A percentile compares a stretch with the other conserved stretches of the same genome.
Conservation (phyloP, 768 basidiomycete species). For the Suillus weaverae region DNA sequence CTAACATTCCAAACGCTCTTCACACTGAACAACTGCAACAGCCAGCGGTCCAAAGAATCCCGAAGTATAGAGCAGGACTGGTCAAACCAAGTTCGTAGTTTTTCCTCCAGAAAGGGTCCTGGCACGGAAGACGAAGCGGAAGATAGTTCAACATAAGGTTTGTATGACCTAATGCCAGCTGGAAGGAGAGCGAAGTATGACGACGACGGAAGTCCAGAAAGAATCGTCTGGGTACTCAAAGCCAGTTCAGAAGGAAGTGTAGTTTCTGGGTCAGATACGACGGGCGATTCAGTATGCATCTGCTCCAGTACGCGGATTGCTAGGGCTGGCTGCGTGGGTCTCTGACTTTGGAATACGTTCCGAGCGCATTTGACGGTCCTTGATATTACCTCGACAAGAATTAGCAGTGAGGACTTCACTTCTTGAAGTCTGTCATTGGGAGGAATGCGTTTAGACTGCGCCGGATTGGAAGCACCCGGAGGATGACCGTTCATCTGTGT, state of each 20-base stretch:
- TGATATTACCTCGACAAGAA: slow-evolving; percentile 54
- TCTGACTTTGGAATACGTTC: slow-evolving; percentile 50
- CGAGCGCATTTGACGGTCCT: slow-evolving; percentile 60
- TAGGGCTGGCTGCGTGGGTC: slow-evolving; percentile 40
- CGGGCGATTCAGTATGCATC: slow-evolving; percentile 55
- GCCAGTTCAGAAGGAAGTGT: slow-evolving; percentile 51
- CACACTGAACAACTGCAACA: slow-evolving; percentile 56
- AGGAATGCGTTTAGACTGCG: slow-evolving; percentile 12
- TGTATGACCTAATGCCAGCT: slow-evolving; percentile 67
- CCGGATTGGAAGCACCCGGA: slow-evolving; percentile 17
- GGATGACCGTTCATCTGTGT: slow-evolving; percentile 37
- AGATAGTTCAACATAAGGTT: slow-evolving; percentile 78
- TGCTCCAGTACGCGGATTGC: slow-evolving; percentile 56
- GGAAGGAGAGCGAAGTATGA: slow-evolving; percentile 82
- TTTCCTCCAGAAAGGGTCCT: slow-evolving; percentile 42
- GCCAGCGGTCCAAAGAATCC: slow-evolving; percentile 52
- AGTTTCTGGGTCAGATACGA: slow-evolving; percentile 19
- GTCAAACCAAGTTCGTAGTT: slow-evolving; percentile 64
- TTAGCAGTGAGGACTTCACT: slow-evolving; percentile 53
- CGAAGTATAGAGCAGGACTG: slow-evolving; percentile 49
- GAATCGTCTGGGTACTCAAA: slow-evolving; percentile 65
- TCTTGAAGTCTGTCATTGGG: slow-evolving; percentile 44
- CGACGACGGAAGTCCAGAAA: slow-evolving; percentile 77
- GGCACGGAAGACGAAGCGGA: slow-evolving; percentile 56
- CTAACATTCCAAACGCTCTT: slow-evolving; percentile 76